A percentile compares a stretch with the other conserved stretches of the same genome.
Conservation (phyloP, 2,329 filamentous ascomycete genomes). For the Claviceps maximensis region DNA sequence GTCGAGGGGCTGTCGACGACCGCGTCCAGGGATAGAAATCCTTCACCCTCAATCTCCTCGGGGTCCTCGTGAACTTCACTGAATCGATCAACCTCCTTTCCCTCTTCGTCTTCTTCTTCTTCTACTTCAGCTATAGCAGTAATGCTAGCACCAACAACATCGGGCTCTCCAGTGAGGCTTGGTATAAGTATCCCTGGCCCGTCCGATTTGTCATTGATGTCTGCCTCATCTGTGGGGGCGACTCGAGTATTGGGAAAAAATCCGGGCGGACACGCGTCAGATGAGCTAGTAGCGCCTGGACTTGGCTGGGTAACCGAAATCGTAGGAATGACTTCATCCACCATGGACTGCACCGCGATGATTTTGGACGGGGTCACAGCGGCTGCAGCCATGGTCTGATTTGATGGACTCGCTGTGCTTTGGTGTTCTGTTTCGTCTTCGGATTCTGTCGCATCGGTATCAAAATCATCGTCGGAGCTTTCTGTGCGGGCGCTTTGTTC, state of each 20-base stretch:
- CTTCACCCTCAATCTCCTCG: slow-evolving; percentile 48
- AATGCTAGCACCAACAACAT: slow-evolving; percentile 14
- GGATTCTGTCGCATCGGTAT: slow-evolving; percentile 7
- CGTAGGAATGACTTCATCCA: not conserved
- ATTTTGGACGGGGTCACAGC: slow-evolving; percentile 3
- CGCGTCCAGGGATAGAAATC: slow-evolving; percentile 61
- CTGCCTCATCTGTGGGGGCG: not conserved
- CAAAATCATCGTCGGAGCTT: slow-evolving; percentile 20
- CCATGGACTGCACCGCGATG: not conserved
- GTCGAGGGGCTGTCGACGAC: slow-evolving; percentile 48
- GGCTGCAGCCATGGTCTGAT: not conserved
- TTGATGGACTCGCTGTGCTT: not conserved
- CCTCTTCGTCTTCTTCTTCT: slow-evolving; percentile 31
- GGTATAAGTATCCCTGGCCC: slow-evolving; percentile 5
- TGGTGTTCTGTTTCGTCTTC: slow-evolving; percentile 4
- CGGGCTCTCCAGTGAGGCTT: slow-evolving; percentile 11
- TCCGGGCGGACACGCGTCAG: slow-evolving; percentile 1
- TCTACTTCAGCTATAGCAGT: slow-evolving; percentile 24
- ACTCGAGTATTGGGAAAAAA: slow-evolving; percentile 1
- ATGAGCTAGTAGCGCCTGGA: not conserved
- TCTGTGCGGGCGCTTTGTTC: slow-evolving; percentile 37
- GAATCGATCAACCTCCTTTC: slow-evolving; percentile 47
- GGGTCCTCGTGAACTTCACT: slow-evolving; percentile 68
- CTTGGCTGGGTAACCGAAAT: slow-evolving; percentile 5
- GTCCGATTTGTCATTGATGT: slow-evolving; percentile 1